Evolutionary conservation across 306 rosid species (phyloP), one percentile per base, ranked within the genome.

Genomic region (Pachyrhizus erosus): DNA sequence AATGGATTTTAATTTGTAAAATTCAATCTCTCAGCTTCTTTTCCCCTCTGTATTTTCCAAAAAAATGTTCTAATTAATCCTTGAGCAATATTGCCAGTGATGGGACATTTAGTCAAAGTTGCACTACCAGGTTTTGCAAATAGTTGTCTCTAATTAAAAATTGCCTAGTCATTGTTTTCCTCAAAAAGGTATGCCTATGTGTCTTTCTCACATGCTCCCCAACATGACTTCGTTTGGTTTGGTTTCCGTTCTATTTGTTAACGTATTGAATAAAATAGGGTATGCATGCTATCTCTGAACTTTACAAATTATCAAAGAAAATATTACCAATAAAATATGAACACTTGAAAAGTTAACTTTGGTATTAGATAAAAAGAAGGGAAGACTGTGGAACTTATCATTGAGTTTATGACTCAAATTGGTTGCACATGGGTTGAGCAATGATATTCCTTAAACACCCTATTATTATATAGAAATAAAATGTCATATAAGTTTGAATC

Each of bases 361-460:
- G 82, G 58, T 60, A 43, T 69, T 86, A 67, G 78, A 86, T 42
- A 15, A 73, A 54, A 76, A 54, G 58, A 43, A 49, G 74, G 34
- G 77, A 51, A 70, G 79, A 68, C 79, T 75, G 75, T 79, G 86
- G 84, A 83, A 75, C 89, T 57, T 79, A 75, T 86, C 84, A 82
- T 79, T 82, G 78, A 74, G 73, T 82, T 79, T 45, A 48, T 81
- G 84, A 69, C 77, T 57, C 75, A 70, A 82, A 75, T 69, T 83
- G 84, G 82, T 39, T 68, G 89, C 89, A 86, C 89, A 86, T 86
- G 75, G 89, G 80, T 13, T 51, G 42, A 27, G 66, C 78, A 79
- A 86, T 82, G 45, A 86, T 79, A 83, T 82, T 82, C 81, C 70
- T 70, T 42, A 68, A 84, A 76, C 64, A 75, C 70, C 37, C 48